Conservation (phyloP, 345 rosid species). For the Erucastrum elatum region DNA sequence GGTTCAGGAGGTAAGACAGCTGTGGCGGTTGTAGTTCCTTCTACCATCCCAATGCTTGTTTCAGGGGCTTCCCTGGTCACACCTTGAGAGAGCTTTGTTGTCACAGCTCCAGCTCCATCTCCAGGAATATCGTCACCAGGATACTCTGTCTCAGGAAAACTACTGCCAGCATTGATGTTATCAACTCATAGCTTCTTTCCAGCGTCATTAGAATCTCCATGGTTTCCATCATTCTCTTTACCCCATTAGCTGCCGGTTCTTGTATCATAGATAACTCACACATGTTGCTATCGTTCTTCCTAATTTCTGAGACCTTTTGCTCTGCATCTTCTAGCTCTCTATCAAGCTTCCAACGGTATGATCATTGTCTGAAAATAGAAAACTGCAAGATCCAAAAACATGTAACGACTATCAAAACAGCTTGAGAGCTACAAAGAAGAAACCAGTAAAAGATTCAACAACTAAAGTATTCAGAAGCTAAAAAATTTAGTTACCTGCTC, state of each 20-base stretch:
- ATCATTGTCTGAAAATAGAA: conserved; percentile 51
- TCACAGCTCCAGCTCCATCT: too few species aligned
- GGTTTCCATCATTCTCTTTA: conserved; percentile 21
- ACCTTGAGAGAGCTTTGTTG: too few species aligned
- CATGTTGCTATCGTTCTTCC: conserved; percentile 8
- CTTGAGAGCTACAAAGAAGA: conserved; percentile 2
- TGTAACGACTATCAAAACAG: neutral
- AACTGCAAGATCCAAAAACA: neutral
- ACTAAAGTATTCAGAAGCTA: neutral
- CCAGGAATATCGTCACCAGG: too few species aligned
- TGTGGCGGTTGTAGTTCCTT: too few species aligned
- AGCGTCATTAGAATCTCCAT: conserved; percentile 5
- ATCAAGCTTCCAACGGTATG: conserved; percentile 38
- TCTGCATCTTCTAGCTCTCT: conserved; percentile 38
- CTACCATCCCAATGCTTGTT: too few species aligned
- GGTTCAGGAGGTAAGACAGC: too few species aligned
- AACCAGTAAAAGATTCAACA: neutral
- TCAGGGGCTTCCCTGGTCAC: too few species aligned
- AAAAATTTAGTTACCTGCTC: conserved; percentile 49
- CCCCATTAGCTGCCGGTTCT: conserved; percentile 32
- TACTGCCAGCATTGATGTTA: conserved; percentile 13
- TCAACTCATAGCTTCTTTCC: neutral
- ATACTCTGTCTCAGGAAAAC: conserved; percentile 8
- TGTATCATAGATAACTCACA: conserved; percentile 35
- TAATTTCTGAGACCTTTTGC: conserved; percentile 38